These are phyloP conservation scores for Singerocomus rubriflavus DNA, from an alignment of 1,284 basidiomycete species.

Conservation along the genomic window DNA sequence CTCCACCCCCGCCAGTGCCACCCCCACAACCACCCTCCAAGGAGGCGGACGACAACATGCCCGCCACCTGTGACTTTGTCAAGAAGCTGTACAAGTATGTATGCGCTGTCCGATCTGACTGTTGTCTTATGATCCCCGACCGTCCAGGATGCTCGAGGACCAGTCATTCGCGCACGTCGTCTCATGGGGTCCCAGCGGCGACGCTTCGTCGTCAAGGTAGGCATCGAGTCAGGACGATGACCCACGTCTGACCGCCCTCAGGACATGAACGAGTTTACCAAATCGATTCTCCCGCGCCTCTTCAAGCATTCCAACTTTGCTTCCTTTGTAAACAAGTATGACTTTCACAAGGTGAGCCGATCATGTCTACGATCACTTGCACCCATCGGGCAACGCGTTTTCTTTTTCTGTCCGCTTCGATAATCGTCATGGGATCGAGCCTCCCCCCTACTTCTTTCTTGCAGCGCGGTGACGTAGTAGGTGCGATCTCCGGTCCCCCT, in stretches of 20 bases:
- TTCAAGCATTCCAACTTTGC: constrained; percentile 99
- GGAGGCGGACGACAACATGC: constrained; percentile 58
- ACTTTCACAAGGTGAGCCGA: constrained; percentile 84
- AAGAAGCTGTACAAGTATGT: constrained; percentile 89
- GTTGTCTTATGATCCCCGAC: not conserved
- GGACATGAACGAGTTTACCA: constrained; percentile 98
- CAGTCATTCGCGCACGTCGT: constrained; percentile 72
- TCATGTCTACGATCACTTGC: constrained; percentile 2
- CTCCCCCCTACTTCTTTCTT: constrained; percentile 10
- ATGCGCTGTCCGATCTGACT: not conserved
- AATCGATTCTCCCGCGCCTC: constrained; percentile 88
- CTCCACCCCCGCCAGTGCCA: constrained; percentile 16
- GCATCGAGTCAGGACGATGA: too few species aligned
- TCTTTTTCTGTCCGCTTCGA: constrained; percentile 4
- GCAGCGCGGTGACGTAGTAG: not conserved
- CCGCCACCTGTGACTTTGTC: constrained; percentile 86
- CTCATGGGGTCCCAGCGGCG: constrained; percentile 83
- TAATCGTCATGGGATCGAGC: constrained; percentile 17
- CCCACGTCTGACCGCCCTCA: too few species aligned
- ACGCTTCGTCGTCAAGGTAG: constrained; percentile 89
- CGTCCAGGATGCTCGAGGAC: constrained; percentile 84
- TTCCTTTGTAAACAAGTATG: constrained; percentile 96
- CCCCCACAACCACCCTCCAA: constrained; percentile 18
- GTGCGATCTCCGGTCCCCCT: constrained; percentile 11
- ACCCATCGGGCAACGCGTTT: not conserved